Evolutionary conservation across 805 yeast genomes (phyloP).

Genomic region (Blastobotrys muscicola): DNA sequence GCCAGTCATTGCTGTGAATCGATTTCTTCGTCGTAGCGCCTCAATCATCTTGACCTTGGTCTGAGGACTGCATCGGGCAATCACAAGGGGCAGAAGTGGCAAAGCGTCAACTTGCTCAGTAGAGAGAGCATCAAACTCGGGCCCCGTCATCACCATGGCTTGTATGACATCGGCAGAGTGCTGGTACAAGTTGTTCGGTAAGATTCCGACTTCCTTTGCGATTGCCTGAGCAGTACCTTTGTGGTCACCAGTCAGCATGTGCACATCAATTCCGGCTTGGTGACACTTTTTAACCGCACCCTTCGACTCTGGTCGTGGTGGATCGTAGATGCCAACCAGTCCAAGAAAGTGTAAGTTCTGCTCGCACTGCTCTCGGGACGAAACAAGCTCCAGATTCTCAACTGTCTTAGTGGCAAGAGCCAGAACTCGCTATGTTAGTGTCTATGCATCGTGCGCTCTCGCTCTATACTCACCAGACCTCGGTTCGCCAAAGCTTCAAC

Average conservation of each 20-base stretch:
- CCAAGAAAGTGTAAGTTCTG: slow-evolving; percentile 49
- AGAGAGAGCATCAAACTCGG: slow-evolving; percentile 53
- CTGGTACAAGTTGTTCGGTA: slow-evolving; percentile 51
- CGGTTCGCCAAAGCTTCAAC: slow-evolving; percentile 52
- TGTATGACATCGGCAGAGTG: slow-evolving; percentile 43
- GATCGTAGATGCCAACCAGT: slow-evolving; percentile 69
- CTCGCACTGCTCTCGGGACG: slow-evolving; percentile 46
- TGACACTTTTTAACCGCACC: slow-evolving; percentile 59
- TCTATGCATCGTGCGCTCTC: too few relatives aligned
- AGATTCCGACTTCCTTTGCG: slow-evolving; percentile 72
- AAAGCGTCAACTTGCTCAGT: slow-evolving; percentile 51
- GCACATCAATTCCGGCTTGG: slow-evolving; percentile 67
- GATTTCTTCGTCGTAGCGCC: slow-evolving; percentile 53
- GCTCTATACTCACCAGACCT: too few relatives aligned
- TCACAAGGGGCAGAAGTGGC: slow-evolving; percentile 64
- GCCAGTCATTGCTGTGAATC: slow-evolving; percentile 73
- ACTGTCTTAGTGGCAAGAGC: slow-evolving; percentile 49
- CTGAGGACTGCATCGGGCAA: slow-evolving; percentile 78
- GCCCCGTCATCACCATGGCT: slow-evolving; percentile 68
- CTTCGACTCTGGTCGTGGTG: slow-evolving; percentile 64
- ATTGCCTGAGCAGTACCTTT: slow-evolving; percentile 71
- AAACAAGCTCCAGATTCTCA: too few relatives aligned
- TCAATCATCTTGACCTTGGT: slow-evolving; percentile 77
- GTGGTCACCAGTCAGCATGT: slow-evolving; percentile 77
- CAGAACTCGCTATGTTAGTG: too few relatives aligned